phyloP scores from a whole-genome alignment of 1,139 yeast genomes.

The Taphrina communis region DNA sequence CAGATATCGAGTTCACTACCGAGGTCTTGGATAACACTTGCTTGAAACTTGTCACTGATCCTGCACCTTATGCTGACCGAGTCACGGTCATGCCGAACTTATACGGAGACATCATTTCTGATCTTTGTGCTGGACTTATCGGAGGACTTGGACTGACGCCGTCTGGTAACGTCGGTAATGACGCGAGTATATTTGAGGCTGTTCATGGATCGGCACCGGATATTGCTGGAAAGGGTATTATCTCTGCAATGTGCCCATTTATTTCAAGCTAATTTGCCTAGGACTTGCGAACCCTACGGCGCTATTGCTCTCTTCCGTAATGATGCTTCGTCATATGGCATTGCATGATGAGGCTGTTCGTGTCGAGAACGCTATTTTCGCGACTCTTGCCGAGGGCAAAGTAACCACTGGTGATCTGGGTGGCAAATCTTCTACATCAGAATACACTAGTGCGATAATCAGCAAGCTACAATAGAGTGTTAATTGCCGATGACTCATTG shows the following conservation, averaged over 20 bases:
- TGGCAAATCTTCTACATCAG: constrained; percentile 86
- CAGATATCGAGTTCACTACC: constrained; percentile 78
- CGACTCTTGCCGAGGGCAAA: constrained; percentile 93
- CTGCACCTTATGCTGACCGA: constrained; percentile 76
- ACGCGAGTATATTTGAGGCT: constrained; percentile 96
- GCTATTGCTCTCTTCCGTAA: constrained; percentile 87
- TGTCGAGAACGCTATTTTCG: constrained; percentile 87
- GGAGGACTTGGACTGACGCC: constrained; percentile 99
- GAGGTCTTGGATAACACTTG: constrained; percentile 97
- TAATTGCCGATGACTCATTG: not conserved
- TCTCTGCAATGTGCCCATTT: constrained; percentile 57
- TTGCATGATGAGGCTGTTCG: constrained; percentile 76
- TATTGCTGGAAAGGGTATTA: constrained; percentile 72
- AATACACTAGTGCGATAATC: constrained; percentile 84
- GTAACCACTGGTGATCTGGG: constrained; percentile 94
- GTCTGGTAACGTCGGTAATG: constrained; percentile 98
- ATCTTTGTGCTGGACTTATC: constrained; percentile 93
- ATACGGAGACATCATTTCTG: constrained; percentile 98
- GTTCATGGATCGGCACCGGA: constrained; percentile 98
- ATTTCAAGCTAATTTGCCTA: constrained; percentile 60
- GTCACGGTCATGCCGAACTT: constrained; percentile 99
- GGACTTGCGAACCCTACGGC: constrained; percentile 98
- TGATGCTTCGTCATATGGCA: constrained; percentile 99
- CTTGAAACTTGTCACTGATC: constrained; percentile 85
- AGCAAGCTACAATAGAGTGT: constrained; percentile 46